Evolutionary conservation across 2,329 filamentous ascomycete species (phyloP), one percentile per base, ranked within the genome.

Genomic region (Uncinocarpus reesii): DNA sequence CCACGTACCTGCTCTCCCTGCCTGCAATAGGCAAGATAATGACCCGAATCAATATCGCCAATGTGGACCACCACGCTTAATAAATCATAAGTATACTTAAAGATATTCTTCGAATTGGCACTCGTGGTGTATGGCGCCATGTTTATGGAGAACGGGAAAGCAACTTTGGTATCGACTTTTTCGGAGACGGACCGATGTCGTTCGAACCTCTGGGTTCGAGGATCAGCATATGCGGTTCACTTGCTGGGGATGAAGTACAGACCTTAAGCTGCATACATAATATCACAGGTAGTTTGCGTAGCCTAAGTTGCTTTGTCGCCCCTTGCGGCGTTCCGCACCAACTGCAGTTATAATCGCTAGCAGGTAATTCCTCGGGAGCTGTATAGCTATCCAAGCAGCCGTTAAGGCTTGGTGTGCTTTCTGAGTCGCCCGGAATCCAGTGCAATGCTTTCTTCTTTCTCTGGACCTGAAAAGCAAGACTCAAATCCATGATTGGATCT

Each of bases 211-310:
- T 80, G 37, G 20, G 7, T 46, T 43, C 7, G 16, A 15, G 37
- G 4, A 35, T 31, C 7, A 42, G n/a, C 29, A 21, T 23, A 18
- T 24, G 26, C 15, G 35, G 18, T 4, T n/a, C 20, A 44, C 15
- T 20, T 31, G 18, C n/a, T 2, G 21, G 18, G 16, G 7, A 29
- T 2, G 16, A n/a, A 15, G 37, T 15, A 58, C 68, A 51, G 65
- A 88, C 86, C 77, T 96, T 96, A 32, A 96, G 75, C 60, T 96
- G 90, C 61, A 96, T 86, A 24, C 87, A 88, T 20, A 96, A 70
- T 5, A 95, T 88, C 32, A 92, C 90, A 0, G 90, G 90, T 28
- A 96, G 68, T 52, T 82, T 79, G 62, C 87, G 87, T 54, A 96
- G 85, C 55, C 80, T 85, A 47, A 93, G 77, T 58, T 92, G 84